phyloP scores from a whole-genome alignment of 805 yeast genomes.

The Sugiyamaella floridensis region DNA sequence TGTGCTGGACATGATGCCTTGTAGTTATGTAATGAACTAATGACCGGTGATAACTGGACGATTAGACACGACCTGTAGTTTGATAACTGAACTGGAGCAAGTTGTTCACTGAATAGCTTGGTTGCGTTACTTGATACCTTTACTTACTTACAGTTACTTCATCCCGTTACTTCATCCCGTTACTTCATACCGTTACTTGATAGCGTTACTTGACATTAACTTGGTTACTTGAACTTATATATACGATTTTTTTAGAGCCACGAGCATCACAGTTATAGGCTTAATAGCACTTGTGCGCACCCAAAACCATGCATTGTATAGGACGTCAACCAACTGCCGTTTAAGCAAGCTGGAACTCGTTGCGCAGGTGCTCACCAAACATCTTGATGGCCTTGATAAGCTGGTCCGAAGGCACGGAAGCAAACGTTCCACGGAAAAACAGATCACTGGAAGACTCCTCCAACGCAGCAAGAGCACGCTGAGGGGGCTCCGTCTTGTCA shows the following conservation, averaged over 20 bases:
- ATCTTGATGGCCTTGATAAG: slow-evolving; percentile 30
- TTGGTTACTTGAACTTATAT: no score
- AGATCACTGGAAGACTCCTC: slow-evolving; percentile 27
- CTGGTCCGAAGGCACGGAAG: slow-evolving; percentile 33
- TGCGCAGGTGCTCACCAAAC: slow-evolving; percentile 29
- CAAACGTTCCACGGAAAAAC: slow-evolving; percentile 40
- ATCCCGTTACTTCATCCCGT: no score
- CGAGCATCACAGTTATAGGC: no score
- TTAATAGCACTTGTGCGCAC: no score
- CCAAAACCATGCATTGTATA: no score
- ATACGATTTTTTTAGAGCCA: no score
- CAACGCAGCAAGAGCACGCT: slow-evolving; percentile 26
- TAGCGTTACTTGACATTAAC: no score
- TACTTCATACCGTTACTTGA: no score
- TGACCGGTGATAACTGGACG: background rate
- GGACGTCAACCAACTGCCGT: no score
- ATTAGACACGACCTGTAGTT: background rate
- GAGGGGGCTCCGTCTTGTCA: slow-evolving; percentile 28
- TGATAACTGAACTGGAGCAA: background rate
- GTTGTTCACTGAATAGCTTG: no score
- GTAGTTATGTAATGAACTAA: background rate
- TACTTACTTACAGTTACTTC: no score
- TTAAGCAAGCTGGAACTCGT: slow-evolving; percentile 15
- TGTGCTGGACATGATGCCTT: background rate
- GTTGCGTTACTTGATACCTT: no score